A percentile compares a stretch with the other conserved stretches of the same genome.
Evolutionary conservation across 2,329 filamentous ascomycete species (phyloP).

Genomic region (Ilyonectria robusta): DNA sequence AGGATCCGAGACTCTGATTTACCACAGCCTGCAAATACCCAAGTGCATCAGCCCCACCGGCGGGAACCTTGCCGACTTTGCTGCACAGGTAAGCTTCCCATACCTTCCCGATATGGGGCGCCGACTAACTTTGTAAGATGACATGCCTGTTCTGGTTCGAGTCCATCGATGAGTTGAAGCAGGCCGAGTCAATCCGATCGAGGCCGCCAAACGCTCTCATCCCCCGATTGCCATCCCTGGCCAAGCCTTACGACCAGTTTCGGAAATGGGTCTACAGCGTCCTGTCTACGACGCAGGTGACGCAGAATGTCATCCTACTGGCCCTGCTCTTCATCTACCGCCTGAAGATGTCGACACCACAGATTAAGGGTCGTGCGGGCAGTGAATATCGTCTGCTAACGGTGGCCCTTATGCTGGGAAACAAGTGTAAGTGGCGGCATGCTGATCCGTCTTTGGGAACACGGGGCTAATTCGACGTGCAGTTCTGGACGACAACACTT

Average conservation of each 20-base stretch:
- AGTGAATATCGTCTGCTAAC: conserved; percentile 95
- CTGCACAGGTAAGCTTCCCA: conserved; percentile 76
- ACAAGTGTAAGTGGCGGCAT: conserved; percentile 80
- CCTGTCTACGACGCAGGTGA: conserved; percentile 93
- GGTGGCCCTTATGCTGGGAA: conserved; percentile 96
- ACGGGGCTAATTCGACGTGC: conserved; percentile 46
- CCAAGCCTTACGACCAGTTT: conserved; percentile 84
- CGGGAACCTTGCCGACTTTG: conserved; percentile 85
- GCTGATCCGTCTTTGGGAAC: background rate
- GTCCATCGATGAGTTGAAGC: conserved; percentile 82
- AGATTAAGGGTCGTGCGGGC: conserved; percentile 89
- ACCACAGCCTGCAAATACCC: conserved; percentile 79
- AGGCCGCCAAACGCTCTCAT: conserved; percentile 57
- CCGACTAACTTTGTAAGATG: conserved; percentile 69
- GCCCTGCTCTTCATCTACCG: conserved; percentile 94
- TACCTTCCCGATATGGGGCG: background rate
- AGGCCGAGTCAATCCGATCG: conserved; percentile 74
- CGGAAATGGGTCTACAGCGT: conserved; percentile 95
- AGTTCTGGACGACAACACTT: conserved; percentile 98
- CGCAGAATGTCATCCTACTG: conserved; percentile 92
- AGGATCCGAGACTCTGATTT: conserved; percentile 63
- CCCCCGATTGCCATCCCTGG: conserved; percentile 76
- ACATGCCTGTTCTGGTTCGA: conserved; percentile 99
- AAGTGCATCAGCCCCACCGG: conserved; percentile 81
- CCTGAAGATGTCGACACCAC: conserved; percentile 90